These are phyloP conservation scores for Hyphopichia pseudoburtonii DNA, from an alignment of 1,139 yeast species.

Conservation along the genomic window DNA sequence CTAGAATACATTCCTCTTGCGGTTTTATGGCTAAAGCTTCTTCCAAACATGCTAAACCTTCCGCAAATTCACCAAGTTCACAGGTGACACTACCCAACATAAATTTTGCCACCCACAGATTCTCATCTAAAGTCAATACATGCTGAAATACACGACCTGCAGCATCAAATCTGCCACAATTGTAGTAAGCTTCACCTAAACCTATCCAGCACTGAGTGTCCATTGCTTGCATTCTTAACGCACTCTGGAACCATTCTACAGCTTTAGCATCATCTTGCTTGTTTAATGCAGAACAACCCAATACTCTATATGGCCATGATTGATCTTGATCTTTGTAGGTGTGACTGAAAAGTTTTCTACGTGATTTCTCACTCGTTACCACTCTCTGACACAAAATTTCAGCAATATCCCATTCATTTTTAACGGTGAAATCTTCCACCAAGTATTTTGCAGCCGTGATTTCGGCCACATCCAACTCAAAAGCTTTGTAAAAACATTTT, in stretches of 20 bases:
- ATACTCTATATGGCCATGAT: conserved; percentile 84
- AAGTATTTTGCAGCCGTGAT: conserved; percentile 71
- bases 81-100: conserved; percentile 64
- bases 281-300: conserved; percentile 79
- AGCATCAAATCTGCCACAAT: conserved; percentile 85
- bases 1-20: conserved; percentile 55
- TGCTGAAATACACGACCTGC: conserved; percentile 78
- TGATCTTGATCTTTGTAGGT: conserved; percentile 34
- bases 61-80: conserved; percentile 39
- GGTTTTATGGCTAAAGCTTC: conserved; percentile 46
- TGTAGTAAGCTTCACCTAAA: conserved; percentile 86
- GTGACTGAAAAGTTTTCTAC: conserved; percentile 45
- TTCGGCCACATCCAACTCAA: conserved; percentile 81
- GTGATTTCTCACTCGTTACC: conserved; percentile 61
- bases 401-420: conserved; percentile 82
- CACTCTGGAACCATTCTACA: conserved; percentile 84
- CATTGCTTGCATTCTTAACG: conserved; percentile 63
- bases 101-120: conserved; percentile 59
- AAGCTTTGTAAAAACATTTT: conserved; percentile 86
- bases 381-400: conserved; percentile 68
- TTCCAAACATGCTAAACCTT: conserved; percentile 31
- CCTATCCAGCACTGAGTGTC: conserved; percentile 91
- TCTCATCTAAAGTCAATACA: conserved; percentile 51
- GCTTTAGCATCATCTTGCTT: conserved; percentile 75
- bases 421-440: conserved; percentile 64